Base-by-base conservation (phyloP, 768 basidiomycete species). In the Lactarius pseudohatsudake region DNA sequence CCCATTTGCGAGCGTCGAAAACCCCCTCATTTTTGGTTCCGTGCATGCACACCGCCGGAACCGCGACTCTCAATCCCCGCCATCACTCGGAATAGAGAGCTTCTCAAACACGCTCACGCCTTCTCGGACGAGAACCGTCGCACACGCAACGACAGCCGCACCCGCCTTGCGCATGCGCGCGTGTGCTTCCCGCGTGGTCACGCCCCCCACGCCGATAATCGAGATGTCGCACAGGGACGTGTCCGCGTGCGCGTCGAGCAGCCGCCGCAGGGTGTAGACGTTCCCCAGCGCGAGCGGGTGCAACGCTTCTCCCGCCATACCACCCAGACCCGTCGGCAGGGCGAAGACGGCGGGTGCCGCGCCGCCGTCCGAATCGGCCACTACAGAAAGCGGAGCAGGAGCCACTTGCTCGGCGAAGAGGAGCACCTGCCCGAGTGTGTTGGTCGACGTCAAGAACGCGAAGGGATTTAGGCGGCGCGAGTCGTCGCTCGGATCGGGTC, bases 151-250 rank as follows among this genome's bases (percentile, higher is more conserved):
- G 1, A 87, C 85, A 57, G 79, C 76, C 10, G 50, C 50, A 26
- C 50, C 50, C 26, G 86, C 91, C 56, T 79, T 78, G n/a, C 79
- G 77, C 91, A 94, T 94, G 62, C 93, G 81, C 61, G 77, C 74
- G 15, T 81, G 85, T 2, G 85, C 87, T 26, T 78, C 87, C 6
- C 79, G 76, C 26, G 83, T 83, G 2, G 84, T 87, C 20, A 93
- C 91, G 6, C 93, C 93, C 1, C 94, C 93, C n/a, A 89, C 88
- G 2, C 92, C 94, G 56, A 95, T 83, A 62, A 94, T 79, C 59
- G 78, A 78, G 62, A 93, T 83, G 2, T 77, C 71, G 34, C 74
- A 74, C 45, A 92, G 71, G 0, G 79, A 79, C 22, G 50, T 26
- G 50, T 53, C 50, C 22, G 50, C 13, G 3, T 74, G 74, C 41